A percentile compares a stretch with the other conserved stretches of the same genome.
These are phyloP conservation scores for Phytophthora constricta DNA, from an alignment of 352 stramenopile species.

Conservation along the genomic window DNA sequence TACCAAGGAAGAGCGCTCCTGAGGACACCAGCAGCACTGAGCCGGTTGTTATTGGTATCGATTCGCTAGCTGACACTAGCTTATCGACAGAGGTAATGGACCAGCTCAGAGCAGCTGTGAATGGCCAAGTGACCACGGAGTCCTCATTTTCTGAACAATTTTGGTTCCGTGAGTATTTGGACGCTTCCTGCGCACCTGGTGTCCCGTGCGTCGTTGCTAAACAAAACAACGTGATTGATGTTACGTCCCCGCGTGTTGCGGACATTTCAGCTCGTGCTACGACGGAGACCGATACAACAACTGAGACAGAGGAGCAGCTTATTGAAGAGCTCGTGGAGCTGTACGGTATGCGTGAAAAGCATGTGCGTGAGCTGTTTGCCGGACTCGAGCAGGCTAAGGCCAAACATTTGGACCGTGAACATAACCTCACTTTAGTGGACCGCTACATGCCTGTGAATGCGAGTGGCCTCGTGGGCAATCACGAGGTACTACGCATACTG, in stretches of 20 bases:
- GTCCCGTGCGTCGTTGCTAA: background rate
- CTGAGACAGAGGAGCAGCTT: conserved; percentile 39
- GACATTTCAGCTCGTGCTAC: conserved; percentile 9
- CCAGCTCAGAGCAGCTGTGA: conserved; percentile 33
- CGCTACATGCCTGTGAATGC: conserved; percentile 64
- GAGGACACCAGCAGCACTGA: background rate
- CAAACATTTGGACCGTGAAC: conserved; percentile 55
- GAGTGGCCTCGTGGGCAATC: conserved; percentile 76
- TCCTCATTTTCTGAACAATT: conserved; percentile 60
- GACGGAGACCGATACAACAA: conserved; percentile 9
- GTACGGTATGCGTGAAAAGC: conserved; percentile 61
- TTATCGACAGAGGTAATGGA: conserved; percentile 19
- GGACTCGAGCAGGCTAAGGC: conserved; percentile 49
- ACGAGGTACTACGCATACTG: conserved; percentile 60
- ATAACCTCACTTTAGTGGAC: conserved; percentile 73
- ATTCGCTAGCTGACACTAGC: conserved; percentile 22
- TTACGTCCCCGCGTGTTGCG: conserved; percentile 21
- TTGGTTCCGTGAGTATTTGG: conserved; percentile 59
- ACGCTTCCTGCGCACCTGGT: conserved; percentile 16
- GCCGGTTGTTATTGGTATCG: conserved; percentile 46
- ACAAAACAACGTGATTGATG: conserved; percentile 24
- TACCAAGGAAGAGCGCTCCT: conserved; percentile 11
- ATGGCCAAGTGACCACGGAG: conserved; percentile 53
- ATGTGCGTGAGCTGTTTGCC: conserved; percentile 56
- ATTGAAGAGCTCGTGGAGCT: conserved; percentile 62